Conservation (phyloP, 2,329 filamentous ascomycete genomes). For the Neocucurbitaria cava region DNA sequence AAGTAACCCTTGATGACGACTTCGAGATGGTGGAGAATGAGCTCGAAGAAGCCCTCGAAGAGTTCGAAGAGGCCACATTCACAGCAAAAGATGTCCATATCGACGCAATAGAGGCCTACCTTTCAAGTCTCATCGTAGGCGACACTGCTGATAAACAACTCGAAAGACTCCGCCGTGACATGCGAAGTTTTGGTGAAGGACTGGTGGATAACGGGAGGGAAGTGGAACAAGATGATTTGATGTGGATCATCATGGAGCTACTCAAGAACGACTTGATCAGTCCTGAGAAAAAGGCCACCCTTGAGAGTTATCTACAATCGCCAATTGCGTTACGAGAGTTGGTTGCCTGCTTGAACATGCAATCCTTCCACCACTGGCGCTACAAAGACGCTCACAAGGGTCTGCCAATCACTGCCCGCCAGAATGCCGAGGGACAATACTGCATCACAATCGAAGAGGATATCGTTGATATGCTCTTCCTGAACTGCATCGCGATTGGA, state of each 20-base stretch:
- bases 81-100: constrained; percentile 20
- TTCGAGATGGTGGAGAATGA: constrained; percentile 61
- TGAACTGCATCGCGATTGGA: constrained; percentile 28
- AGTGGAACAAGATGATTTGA: constrained; percentile 53
- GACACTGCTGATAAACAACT: constrained; percentile 6
- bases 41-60: constrained; percentile 60
- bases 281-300: constrained; percentile 53
- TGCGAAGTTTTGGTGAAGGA: constrained; percentile 22
- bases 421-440: constrained; percentile 30
- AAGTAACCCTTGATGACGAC: constrained; percentile 38
- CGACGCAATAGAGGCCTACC: constrained; percentile 28
- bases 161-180: constrained; percentile 13
- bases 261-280: constrained; percentile 58
- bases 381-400: constrained; percentile 30
- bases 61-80: constrained; percentile 34
- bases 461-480: constrained; percentile 36
- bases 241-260: constrained; percentile 58
- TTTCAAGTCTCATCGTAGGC: constrained; percentile 19
- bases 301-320: constrained; percentile 36
- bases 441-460: constrained; percentile 35
- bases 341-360: constrained; percentile 30
- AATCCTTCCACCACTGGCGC: constrained; percentile 32
- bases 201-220: constrained; percentile 24
- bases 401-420: constrained; percentile 27
- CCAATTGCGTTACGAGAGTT: constrained; percentile 31